phyloP scores from a whole-genome alignment of 192 early-diverging fungal genomes.

The Rhizophagus sp. region DNA sequence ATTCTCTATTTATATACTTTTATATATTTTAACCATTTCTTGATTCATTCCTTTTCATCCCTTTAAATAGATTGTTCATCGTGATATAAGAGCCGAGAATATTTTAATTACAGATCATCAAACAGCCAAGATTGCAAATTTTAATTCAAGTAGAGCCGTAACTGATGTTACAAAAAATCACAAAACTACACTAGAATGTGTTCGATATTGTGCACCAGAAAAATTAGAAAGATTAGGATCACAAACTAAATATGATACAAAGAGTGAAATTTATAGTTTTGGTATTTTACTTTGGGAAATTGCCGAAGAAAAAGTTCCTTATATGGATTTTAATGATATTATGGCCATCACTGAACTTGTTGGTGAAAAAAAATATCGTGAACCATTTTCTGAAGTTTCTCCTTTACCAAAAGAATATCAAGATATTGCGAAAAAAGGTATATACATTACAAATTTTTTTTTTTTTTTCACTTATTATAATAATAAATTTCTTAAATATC shows the following conservation, averaged over 20 bases:
- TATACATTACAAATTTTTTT: too few species aligned
- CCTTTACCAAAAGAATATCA: too few species aligned
- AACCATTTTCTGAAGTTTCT: too few species aligned
- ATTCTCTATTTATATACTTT: too few species aligned
- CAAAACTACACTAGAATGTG: not conserved
- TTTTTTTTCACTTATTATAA: too few species aligned
- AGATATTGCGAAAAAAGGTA: too few species aligned
- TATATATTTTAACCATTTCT: too few species aligned
- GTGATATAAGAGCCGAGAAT: conserved; percentile 34
- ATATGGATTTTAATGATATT: not conserved
- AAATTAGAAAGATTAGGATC: not conserved
- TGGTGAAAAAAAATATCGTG: too few species aligned
- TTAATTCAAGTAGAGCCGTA: conserved; percentile 30
- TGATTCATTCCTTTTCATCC: too few species aligned
- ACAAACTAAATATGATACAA: conserved; percentile 4
- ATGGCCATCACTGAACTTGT: too few species aligned
- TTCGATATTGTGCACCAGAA: conserved; percentile 26
- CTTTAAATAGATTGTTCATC: conserved; percentile 3
- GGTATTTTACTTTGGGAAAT: conserved; percentile 23
- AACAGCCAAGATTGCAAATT: conserved; percentile 38
- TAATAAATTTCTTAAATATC: too few species aligned
- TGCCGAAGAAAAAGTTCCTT: conserved; percentile 9
- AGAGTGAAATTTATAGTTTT: conserved; percentile 21
- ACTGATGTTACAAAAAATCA: not conserved
- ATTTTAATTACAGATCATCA: conserved; percentile 5